Evolutionary conservation across 2,329 filamentous ascomycete species (phyloP).

Genomic region (Chrysoporthe deuterocubensis): DNA sequence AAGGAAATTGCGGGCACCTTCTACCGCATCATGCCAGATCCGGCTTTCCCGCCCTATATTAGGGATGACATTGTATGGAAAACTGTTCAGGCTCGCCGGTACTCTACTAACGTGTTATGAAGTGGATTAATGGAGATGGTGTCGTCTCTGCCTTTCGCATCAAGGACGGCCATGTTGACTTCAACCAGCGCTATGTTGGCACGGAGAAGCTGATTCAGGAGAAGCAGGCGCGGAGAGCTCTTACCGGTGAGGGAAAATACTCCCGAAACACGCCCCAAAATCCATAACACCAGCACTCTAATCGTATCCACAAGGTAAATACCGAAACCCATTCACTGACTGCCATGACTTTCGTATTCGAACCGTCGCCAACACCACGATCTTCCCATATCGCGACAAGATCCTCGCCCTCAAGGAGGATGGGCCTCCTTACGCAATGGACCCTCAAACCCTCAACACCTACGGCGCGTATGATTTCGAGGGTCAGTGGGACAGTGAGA

Average conservation of each 20-base stretch:
- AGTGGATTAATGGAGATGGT: conserved; percentile 22
- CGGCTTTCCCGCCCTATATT: conserved; percentile 12
- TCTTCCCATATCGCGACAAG: conserved; percentile 59
- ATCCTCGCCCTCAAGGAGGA: conserved; percentile 61
- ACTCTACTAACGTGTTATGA: background rate
- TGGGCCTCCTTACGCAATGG: conserved; percentile 53
- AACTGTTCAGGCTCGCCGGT: no score
- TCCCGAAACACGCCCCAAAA: no score
- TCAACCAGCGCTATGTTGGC: conserved; percentile 24
- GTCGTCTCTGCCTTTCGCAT: conserved; percentile 22
- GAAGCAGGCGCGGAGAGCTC: conserved; percentile 8
- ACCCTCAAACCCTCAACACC: conserved; percentile 53
- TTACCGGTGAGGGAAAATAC: conserved; percentile 4
- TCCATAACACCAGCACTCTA: no score
- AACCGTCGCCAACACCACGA: conserved; percentile 62
- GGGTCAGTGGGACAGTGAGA: conserved; percentile 50
- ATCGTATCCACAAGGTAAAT: conserved; percentile 43
- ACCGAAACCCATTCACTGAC: conserved; percentile 62
- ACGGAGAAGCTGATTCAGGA: conserved; percentile 22
- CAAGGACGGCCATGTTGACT: conserved; percentile 23
- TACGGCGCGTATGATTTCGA: conserved; percentile 55
- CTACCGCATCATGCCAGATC: conserved; percentile 22
- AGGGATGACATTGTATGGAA: conserved; percentile 14
- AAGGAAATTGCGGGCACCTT: conserved; percentile 22
- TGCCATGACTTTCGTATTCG: conserved; percentile 52